Evolutionary conservation across 2,329 filamentous ascomycete species (phyloP).

Genomic region (Pestalotiopsis sp.): DNA sequence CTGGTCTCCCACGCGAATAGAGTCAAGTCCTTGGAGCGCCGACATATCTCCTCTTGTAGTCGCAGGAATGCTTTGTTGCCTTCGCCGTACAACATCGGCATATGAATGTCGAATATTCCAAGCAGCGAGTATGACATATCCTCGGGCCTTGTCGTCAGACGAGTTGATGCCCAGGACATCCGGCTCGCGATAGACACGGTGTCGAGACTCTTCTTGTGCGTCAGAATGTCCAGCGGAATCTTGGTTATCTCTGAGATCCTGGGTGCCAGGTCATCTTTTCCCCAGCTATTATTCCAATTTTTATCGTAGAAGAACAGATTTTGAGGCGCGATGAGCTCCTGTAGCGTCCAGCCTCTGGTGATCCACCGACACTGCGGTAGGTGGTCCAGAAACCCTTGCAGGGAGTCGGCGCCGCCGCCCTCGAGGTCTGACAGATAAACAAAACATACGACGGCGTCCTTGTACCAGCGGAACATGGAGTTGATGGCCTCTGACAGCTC

Average conservation of each 20-base stretch:
- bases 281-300: conserved; percentile 16
- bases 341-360: conserved; percentile 23
- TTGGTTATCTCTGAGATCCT: conserved; percentile 17
- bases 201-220: neutral
- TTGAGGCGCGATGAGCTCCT: conserved; percentile 23
- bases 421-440: conserved; percentile 25
- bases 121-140: conserved; percentile 33
- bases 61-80: conserved; percentile 27
- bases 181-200: conserved; percentile 21
- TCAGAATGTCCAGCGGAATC: conserved; percentile 14
- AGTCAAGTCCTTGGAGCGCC: conserved; percentile 1
- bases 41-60: conserved; percentile 30
- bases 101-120: conserved; percentile 28
- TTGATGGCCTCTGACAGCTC: conserved; percentile 26
- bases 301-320: conserved; percentile 19
- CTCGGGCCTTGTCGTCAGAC: conserved; percentile 26
- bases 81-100: neutral
- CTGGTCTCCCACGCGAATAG: conserved; percentile 6
- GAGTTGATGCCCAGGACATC: conserved; percentile 32
- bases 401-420: conserved; percentile 31
- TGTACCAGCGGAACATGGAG: conserved; percentile 23
- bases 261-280: conserved; percentile 6
- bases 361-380: conserved; percentile 13
- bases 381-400: neutral
- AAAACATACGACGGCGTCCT: conserved; percentile 20